These are phyloP conservation scores for Fusarium coicis DNA, from an alignment of 2,329 filamentous ascomycete species.

Conservation along the genomic window DNA sequence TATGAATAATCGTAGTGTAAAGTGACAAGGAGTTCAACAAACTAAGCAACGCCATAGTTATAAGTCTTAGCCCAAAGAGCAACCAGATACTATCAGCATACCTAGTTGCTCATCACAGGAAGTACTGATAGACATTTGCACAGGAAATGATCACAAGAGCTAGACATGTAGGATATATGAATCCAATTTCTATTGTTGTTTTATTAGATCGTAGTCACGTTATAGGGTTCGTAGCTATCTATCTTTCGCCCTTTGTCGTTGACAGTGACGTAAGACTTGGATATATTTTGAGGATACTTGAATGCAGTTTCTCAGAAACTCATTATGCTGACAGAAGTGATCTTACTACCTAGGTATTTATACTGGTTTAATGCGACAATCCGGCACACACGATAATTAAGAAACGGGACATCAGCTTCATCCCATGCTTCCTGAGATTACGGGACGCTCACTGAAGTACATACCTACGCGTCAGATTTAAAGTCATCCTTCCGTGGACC, in stretches of 20 bases:
- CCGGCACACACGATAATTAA: neutral
- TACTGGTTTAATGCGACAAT: neutral
- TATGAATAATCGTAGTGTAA: neutral
- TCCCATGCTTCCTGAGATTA: neutral
- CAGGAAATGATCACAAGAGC: neutral
- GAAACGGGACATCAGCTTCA: neutral
- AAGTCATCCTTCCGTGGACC: neutral
- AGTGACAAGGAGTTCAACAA: neutral
- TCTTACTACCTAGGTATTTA: neutral
- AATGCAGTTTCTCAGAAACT: neutral
- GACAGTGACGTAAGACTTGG: neutral
- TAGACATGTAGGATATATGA: neutral
- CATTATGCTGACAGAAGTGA: neutral
- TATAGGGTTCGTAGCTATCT: neutral
- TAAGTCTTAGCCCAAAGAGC: neutral
- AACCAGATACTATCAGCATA: neutral
- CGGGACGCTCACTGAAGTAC: neutral
- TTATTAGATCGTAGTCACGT: neutral
- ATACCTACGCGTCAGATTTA: neutral
- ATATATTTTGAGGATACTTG: no score
- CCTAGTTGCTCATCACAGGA: neutral
- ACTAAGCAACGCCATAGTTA: neutral
- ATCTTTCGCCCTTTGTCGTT: neutral
- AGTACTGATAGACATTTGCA: neutral
- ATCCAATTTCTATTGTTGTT: neutral